A percentile compares a stretch with the other conserved stretches of the same genome.
These are phyloP conservation scores for Aciculoconidium aculeatum DNA, from an alignment of 805 yeast genomes.

Conservation along the genomic window DNA sequence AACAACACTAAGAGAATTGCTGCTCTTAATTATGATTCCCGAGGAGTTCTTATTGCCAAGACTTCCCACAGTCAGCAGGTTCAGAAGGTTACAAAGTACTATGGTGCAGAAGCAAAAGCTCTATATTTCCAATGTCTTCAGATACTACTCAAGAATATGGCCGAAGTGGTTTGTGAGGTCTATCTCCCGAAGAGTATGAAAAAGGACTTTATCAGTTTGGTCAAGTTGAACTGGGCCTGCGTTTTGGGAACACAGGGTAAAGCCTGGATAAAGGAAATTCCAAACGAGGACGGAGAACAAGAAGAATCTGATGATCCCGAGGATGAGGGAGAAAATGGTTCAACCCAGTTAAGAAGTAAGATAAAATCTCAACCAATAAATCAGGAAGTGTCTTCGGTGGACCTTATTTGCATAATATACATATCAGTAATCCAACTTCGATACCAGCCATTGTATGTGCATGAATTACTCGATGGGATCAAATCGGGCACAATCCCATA, in stretches of 20 bases:
- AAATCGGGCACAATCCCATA: constrained; percentile 45
- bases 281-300: neutral
- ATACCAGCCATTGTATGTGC: constrained; percentile 42
- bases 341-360: too few relatives aligned
- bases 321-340: constrained; percentile 2
- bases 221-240: constrained; percentile 29
- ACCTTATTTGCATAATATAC: constrained; percentile 39
- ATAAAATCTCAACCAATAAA: neutral
- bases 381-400: constrained; percentile 13
- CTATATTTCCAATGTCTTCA: constrained; percentile 46
- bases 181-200: constrained; percentile 9
- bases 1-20: constrained; percentile 53
- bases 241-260: constrained; percentile 9
- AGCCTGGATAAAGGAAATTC: neutral
- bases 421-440: constrained; percentile 43
- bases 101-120: constrained; percentile 44
- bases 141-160: constrained; percentile 43
- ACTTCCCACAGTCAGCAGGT: constrained; percentile 2
- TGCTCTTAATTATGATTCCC: constrained; percentile 17
- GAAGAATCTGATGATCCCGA: neutral
- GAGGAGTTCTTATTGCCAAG: constrained; percentile 7
- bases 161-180: constrained; percentile 14
- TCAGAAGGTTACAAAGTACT: constrained; percentile 14
- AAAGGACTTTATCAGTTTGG: constrained; percentile 15
- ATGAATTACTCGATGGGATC: constrained; percentile 42